A percentile compares a stretch with the other conserved stretches of the same genome.
These are phyloP conservation scores for Aegilops bicornis DNA, from an alignment of 176 grass and related monocot species.

Conservation along the genomic window DNA sequence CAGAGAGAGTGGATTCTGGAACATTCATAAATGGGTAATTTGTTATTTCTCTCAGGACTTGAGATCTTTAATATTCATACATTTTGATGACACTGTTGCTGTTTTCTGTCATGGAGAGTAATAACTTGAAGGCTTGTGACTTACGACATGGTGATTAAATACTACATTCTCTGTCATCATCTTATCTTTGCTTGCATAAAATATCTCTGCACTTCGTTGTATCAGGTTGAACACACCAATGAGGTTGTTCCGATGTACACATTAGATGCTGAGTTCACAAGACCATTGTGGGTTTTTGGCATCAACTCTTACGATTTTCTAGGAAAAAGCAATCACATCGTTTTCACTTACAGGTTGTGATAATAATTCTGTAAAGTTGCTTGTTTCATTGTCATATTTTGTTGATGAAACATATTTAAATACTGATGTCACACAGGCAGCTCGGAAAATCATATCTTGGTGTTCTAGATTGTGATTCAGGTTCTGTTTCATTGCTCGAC, in stretches of 20 bases:
- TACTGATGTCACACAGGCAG: constrained; percentile 53
- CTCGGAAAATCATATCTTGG: constrained; percentile 83
- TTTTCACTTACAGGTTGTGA: constrained; percentile 94
- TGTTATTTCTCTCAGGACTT: constrained; percentile 9
- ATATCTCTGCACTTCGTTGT: constrained; percentile 14
- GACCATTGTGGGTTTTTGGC: constrained; percentile 87
- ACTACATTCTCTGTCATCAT: background rate
- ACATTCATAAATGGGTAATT: constrained; percentile 92
- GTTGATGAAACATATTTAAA: constrained; percentile 22
- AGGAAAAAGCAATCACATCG: constrained; percentile 54
- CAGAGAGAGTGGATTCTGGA: constrained; percentile 88
- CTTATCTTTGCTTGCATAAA: constrained; percentile 12
- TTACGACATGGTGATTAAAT: background rate
- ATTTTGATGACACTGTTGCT: constrained; percentile 2
- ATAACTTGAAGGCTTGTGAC: constrained; percentile 3
- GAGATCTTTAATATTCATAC: background rate
- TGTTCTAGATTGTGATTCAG: constrained; percentile 61
- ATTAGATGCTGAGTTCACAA: constrained; percentile 87
- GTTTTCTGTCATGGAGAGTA: background rate
- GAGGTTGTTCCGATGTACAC: constrained; percentile 65
- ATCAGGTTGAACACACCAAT: constrained; percentile 76
- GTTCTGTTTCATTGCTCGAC: constrained; percentile 74
- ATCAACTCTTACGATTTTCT: constrained; percentile 90
- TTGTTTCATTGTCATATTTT: constrained; percentile 1
- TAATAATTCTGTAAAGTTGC: constrained; percentile 28